Base-by-base conservation (phyloP, 768 basidiomycete species). In the Tulasnella calospora region DNA sequence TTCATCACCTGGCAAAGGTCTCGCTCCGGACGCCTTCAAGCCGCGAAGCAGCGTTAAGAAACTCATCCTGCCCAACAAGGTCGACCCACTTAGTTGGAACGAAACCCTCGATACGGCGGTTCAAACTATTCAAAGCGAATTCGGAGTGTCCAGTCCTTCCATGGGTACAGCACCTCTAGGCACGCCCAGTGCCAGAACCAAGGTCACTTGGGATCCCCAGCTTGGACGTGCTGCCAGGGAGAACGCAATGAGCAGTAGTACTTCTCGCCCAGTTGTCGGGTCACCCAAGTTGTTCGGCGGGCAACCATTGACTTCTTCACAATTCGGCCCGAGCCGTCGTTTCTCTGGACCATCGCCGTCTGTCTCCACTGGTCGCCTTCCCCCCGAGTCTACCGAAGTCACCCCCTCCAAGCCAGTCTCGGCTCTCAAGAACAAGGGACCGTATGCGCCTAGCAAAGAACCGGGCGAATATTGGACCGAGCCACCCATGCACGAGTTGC, bases 381-480 rank as follows among this genome's bases (percentile, higher is more conserved):
- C 73, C 0, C 17, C 30, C 30, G 35, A 38, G 19, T n/a, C 38
- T 9, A 51, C 7, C 46, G 30, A 38, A 30, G 33, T 27, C 19
- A 74, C 73, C 17, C 61, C 76, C 10, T 36, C 76, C 27, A 77
- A 77, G 40, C 76, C 57, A 33, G 41, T 46, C 23, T 77, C 76
- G 12, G 76, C 69, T 23, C 38, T 47, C 38, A 77, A 77, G 27
- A 44, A 41, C 82, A 79, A 3, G 81, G 81, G 85, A 61, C 23
- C 74, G 86, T 87, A 80, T 84, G 85, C 80, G 73, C 51, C 51
- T 23, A 87, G 90, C 21, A 89, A 44, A 35, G 51, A 91, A 79
- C 90, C 95, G 80, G 98, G 96, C 57, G 94, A 98, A 79, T 99
- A 99, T 85, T 98, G 91, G 89, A 90, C 92, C 78, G 91, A 91